These are phyloP conservation scores for Carex parvula DNA, from an alignment of 176 grass and related monocot genomes.

Conservation along the genomic window DNA sequence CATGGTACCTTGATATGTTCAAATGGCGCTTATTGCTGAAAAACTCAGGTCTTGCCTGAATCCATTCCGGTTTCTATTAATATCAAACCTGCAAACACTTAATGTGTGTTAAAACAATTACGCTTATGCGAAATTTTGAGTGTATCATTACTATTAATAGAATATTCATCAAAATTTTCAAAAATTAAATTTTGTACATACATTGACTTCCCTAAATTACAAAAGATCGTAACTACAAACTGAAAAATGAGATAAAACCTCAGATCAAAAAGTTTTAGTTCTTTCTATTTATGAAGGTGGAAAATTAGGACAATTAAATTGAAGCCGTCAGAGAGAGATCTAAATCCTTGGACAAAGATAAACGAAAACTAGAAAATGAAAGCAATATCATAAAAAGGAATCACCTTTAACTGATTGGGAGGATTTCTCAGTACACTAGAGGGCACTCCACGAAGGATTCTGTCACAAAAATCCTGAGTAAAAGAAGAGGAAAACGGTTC, in stretches of 20 bases:
- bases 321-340: conserved; percentile 8
- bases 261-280: background rate
- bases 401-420: conserved; percentile 7
- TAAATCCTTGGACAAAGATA: background rate
- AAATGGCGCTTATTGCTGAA: conserved; percentile 17
- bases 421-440: conserved; percentile 6
- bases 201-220: background rate
- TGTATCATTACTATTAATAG: conserved; percentile 7
- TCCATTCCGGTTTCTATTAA: conserved; percentile 29
- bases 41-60: conserved; percentile 10
- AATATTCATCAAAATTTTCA: conserved; percentile 12
- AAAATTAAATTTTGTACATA: background rate
- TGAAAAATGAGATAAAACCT: conserved; percentile 6
- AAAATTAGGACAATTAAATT: background rate
- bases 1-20: conserved; percentile 28
- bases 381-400: background rate
- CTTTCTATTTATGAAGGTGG: background rate
- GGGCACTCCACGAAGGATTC: background rate
- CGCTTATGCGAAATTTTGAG: background rate
- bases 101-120: conserved; percentile 17
- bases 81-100: conserved; percentile 3
- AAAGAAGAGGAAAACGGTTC: background rate
- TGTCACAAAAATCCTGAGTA: conserved; percentile 1
- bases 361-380: background rate
- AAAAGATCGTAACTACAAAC: conserved; percentile 5